phyloP scores from a whole-genome alignment of 179 eudicot species.

The Patellifolia procumbens region DNA sequence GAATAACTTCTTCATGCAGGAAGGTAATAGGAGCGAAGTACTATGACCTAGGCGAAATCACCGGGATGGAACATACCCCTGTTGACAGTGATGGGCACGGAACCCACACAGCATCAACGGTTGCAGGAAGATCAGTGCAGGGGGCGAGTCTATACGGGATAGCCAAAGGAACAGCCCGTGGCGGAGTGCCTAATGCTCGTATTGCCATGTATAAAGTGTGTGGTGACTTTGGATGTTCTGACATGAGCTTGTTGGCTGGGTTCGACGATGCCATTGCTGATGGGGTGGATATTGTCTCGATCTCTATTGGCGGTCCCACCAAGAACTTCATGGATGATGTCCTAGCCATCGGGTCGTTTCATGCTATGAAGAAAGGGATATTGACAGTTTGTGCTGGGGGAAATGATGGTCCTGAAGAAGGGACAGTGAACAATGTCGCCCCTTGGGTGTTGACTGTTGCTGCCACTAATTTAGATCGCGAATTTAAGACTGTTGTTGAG shows the following conservation, averaged over 20 bases:
- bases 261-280: constrained; percentile 79
- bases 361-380: constrained; percentile 67
- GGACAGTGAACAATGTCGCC: constrained; percentile 53
- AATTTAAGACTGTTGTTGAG: constrained; percentile 45
- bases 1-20: constrained; percentile 37
- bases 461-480: constrained; percentile 61
- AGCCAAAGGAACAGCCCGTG: constrained; percentile 65
- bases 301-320: constrained; percentile 51
- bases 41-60: constrained; percentile 41
- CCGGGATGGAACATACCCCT: constrained; percentile 33
- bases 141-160: constrained; percentile 61
- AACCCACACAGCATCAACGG: constrained; percentile 81
- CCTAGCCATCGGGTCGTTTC: constrained; percentile 75
- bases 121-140: constrained; percentile 49
- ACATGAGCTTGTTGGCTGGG: constrained; percentile 58
- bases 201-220: constrained; percentile 76
- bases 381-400: constrained; percentile 64
- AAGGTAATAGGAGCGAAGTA: constrained; percentile 74
- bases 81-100: constrained; percentile 72
- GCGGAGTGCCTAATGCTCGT: constrained; percentile 66
- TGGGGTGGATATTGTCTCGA: constrained; percentile 72
- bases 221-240: constrained; percentile 55
- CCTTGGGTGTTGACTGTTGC: constrained; percentile 86
- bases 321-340: constrained; percentile 46
- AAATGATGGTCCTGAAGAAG: constrained; percentile 51